Evolutionary conservation across 2,329 filamentous ascomycete species (phyloP).

Genomic region (Fusarium napiforme): DNA sequence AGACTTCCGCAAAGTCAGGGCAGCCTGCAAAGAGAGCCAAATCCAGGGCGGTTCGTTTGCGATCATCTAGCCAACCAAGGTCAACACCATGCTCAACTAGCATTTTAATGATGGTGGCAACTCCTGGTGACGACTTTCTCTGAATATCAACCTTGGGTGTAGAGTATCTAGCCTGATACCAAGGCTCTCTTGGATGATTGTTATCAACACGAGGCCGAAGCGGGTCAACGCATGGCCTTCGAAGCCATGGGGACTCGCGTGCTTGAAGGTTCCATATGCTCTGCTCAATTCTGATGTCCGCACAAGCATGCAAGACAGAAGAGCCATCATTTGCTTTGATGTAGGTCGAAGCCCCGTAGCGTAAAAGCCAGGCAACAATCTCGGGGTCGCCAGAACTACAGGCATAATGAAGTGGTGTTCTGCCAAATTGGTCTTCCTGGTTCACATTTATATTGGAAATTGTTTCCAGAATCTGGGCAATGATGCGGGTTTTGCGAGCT

Average conservation of each 20-base stretch:
- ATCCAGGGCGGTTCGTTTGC: conserved; percentile 19
- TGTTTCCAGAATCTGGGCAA: conserved; percentile 14
- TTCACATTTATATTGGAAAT: conserved; percentile 2
- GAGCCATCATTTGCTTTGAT: neutral
- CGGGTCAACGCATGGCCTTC: neutral
- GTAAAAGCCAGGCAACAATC: conserved; percentile 24
- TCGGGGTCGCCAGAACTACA: conserved; percentile 35
- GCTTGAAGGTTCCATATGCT: conserved; percentile 14
- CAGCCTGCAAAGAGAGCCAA: conserved; percentile 19
- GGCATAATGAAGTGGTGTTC: conserved; percentile 37
- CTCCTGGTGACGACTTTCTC: neutral
- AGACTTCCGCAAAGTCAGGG: conserved; percentile 18
- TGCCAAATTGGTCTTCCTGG: conserved; percentile 20
- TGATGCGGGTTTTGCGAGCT: conserved; percentile 21
- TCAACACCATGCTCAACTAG: conserved; percentile 11
- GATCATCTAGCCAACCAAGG: neutral
- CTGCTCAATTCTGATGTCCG: conserved; percentile 14
- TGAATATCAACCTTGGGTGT: neutral
- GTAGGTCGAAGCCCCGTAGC: conserved; percentile 8
- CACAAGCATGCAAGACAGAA: conserved; percentile 36
- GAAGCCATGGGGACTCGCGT: neutral
- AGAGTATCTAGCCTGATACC: neutral
- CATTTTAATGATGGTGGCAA: conserved; percentile 16
- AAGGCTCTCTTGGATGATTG: neutral
- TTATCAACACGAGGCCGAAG: neutral